phyloP scores from a whole-genome alignment of 306 rosid genomes.

The Sphenostylis stenocarpa region DNA sequence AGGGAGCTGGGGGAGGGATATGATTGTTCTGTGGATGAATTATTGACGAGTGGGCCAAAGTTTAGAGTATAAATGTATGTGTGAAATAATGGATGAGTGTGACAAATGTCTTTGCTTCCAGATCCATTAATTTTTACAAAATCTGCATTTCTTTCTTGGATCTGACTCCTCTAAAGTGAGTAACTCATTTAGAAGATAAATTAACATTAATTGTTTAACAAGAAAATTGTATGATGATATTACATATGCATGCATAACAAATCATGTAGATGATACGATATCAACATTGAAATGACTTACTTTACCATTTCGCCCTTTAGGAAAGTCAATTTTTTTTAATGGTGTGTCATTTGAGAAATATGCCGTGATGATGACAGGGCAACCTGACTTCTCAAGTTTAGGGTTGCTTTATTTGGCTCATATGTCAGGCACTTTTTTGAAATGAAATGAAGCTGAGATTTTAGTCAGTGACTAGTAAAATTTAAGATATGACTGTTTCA shows the following conservation, averaged over 20 bases:
- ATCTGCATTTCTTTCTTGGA: background rate
- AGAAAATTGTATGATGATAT: background rate
- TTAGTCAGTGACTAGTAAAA: background rate
- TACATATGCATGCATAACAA: background rate
- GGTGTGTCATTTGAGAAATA: background rate
- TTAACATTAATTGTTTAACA: background rate
- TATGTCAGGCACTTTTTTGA: background rate
- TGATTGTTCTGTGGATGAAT: background rate
- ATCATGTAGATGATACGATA: background rate
- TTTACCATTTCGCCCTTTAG: background rate
- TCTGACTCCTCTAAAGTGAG: background rate
- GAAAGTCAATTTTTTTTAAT: background rate
- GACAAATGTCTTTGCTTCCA: background rate
- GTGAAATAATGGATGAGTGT: background rate
- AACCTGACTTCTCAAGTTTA: constrained; percentile 6
- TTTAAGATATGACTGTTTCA: background rate
- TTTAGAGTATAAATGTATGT: background rate
- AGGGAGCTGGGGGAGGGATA: constrained; percentile 5
- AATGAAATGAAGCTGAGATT: constrained; percentile 18
- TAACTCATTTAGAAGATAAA: background rate
- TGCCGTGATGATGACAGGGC: background rate
- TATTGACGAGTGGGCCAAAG: background rate
- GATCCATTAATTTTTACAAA: background rate
- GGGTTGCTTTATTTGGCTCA: constrained; percentile 12
- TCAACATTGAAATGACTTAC: background rate